Conservation (phyloP, 1,139 yeast genomes). For the Geotrichum aggregatum region DNA sequence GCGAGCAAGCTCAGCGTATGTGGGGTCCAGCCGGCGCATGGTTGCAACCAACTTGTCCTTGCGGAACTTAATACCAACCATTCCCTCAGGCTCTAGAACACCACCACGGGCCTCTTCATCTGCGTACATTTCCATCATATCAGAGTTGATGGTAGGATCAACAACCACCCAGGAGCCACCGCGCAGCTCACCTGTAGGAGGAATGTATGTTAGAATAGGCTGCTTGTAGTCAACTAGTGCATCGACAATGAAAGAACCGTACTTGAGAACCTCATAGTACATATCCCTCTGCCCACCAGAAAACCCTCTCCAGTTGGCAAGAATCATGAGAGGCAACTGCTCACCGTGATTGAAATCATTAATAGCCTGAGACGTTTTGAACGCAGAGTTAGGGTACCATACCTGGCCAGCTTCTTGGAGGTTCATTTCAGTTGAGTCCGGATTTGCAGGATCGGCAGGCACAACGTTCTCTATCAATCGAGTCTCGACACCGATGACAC, state of each 20-base stretch:
- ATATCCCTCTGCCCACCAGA: conserved; percentile 99
- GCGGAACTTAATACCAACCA: conserved; percentile 97
- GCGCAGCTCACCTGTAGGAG: conserved; percentile 96
- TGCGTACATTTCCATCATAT: conserved; percentile 99
- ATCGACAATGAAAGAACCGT: conserved; percentile 94
- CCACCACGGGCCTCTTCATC: conserved; percentile 95
- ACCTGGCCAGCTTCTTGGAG: conserved; percentile 98
- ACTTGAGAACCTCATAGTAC: conserved; percentile 96
- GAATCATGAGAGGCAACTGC: conserved; percentile 91
- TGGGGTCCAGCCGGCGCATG: conserved; percentile 82
- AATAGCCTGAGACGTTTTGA: conserved; percentile 97
- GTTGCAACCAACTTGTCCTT: conserved; percentile 84
- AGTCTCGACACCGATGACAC: conserved; percentile 95
- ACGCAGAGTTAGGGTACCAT: conserved; percentile 99
- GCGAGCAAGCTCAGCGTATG: conserved; percentile 65
- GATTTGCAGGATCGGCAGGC: conserved; percentile 98
- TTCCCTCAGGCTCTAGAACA: conserved; percentile 97
- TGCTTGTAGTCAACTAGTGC: conserved; percentile 94
- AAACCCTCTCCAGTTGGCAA: conserved; percentile 99
- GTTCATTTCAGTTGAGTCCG: conserved; percentile 81
- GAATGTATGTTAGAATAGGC: conserved; percentile 94
- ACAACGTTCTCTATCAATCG: conserved; percentile 79
- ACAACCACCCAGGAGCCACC: conserved; percentile 99
- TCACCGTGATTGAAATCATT: conserved; percentile 97
- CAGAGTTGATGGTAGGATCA: conserved; percentile 93